These are phyloP conservation scores for Saccharomyces pastorianus DNA, from an alignment of 1,139 yeast species.

Conservation along the genomic window DNA sequence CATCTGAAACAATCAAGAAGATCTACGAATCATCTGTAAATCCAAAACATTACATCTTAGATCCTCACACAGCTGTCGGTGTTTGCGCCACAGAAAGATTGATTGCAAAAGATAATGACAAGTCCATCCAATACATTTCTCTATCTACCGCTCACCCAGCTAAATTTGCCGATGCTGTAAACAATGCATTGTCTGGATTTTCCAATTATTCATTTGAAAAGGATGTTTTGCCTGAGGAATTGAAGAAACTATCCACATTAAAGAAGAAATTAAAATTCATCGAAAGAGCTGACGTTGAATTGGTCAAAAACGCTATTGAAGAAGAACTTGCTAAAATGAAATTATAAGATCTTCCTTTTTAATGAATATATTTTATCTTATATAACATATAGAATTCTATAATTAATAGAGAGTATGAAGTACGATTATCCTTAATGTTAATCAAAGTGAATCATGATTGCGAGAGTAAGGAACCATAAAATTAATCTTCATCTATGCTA, in stretches of 20 bases:
- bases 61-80: constrained; percentile 96
- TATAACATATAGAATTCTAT: constrained; percentile 2
- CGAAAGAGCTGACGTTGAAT: constrained; percentile 62
- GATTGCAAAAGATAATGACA: constrained; percentile 42
- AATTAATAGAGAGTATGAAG: neutral
- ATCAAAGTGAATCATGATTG: neutral
- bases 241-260: constrained; percentile 60
- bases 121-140: constrained; percentile 53
- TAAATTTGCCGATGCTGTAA: constrained; percentile 92
- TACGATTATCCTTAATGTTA: neutral
- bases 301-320: constrained; percentile 65
- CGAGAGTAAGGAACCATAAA: neutral
- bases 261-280: constrained; percentile 72
- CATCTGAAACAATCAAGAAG: constrained; percentile 64
- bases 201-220: constrained; percentile 75
- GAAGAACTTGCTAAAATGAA: constrained; percentile 54
- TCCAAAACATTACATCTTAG: constrained; percentile 71
- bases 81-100: constrained; percentile 65
- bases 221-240: constrained; percentile 83
- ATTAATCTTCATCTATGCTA: neutral
- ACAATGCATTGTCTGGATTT: constrained; percentile 58
- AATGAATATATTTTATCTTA: neutral
- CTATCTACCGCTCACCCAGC: constrained; percentile 98
- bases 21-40: constrained; percentile 46
- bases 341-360: constrained; percentile 12